Conservation (phyloP, 108 stramenopile genomes). For the Discostella stelligeroides region DNA sequence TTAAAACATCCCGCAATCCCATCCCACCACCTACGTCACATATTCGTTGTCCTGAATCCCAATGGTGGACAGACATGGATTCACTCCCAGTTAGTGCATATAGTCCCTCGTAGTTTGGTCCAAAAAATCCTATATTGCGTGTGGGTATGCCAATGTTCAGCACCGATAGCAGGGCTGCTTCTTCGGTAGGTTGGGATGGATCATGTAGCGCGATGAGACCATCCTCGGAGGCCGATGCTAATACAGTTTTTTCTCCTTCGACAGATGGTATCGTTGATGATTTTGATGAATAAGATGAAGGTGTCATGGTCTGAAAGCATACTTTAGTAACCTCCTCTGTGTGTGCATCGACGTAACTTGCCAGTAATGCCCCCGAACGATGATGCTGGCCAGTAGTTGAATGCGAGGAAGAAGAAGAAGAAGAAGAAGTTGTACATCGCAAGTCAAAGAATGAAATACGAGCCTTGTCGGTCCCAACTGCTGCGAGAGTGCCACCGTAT, state of each 20-base stretch:
- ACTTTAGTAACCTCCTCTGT: slow-evolving; percentile 83
- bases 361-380: slow-evolving; percentile 49
- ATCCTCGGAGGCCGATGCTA: slow-evolving; percentile 82
- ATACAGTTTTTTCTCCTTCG: slow-evolving; percentile 23
- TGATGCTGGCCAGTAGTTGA: background rate
- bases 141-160: slow-evolving; percentile 70
- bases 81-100: slow-evolving; percentile 84
- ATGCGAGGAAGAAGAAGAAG: background rate
- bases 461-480: slow-evolving; percentile 71
- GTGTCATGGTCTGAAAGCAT: slow-evolving; percentile 54
- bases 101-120: slow-evolving; percentile 63
- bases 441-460: slow-evolving; percentile 80
- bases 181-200: slow-evolving; percentile 80
- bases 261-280: background rate
- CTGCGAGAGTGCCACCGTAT: slow-evolving; percentile 77
- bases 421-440: slow-evolving; percentile 42
- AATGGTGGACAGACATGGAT: slow-evolving; percentile 73
- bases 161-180: slow-evolving; percentile 68
- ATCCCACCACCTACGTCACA: slow-evolving; percentile 41
- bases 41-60: slow-evolving; percentile 64
- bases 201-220: slow-evolving; percentile 77
- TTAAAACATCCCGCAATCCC: slow-evolving; percentile 34
- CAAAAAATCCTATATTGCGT: slow-evolving; percentile 79
- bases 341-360: slow-evolving; percentile 79
- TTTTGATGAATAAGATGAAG: slow-evolving; percentile 21